These are phyloP conservation scores for Fusarium cicatricum DNA, from an alignment of 2,329 filamentous ascomycete species.

Conservation along the genomic window DNA sequence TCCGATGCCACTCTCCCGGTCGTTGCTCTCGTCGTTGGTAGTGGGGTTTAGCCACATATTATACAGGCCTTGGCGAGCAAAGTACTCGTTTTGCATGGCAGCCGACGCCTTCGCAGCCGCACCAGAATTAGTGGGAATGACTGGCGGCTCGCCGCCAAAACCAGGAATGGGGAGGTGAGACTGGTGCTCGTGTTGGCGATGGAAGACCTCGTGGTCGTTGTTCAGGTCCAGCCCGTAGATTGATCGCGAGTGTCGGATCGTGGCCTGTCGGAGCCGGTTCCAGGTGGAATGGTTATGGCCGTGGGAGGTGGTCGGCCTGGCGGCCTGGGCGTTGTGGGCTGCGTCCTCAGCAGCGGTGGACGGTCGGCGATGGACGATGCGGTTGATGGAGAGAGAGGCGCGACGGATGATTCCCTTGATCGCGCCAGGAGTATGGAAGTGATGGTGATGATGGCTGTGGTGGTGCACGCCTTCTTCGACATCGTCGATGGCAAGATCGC, in stretches of 20 bases:
- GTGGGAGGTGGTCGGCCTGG: slow-evolving; percentile 57
- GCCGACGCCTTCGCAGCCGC: slow-evolving; percentile 69
- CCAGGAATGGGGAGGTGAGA: slow-evolving; percentile 56
- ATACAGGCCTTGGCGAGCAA: slow-evolving; percentile 48
- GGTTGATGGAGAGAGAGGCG: slow-evolving; percentile 63
- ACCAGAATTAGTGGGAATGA: slow-evolving; percentile 67
- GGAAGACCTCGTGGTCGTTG: slow-evolving; percentile 32
- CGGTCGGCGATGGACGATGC: slow-evolving; percentile 59
- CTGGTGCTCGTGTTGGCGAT: slow-evolving; percentile 43
- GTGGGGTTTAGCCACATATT: slow-evolving; percentile 54
- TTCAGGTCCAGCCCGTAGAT: slow-evolving; percentile 53
- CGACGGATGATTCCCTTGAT: slow-evolving; percentile 63
- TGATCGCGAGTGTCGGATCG: slow-evolving; percentile 58
- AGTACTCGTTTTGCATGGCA: slow-evolving; percentile 64
- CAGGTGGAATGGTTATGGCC: slow-evolving; percentile 53
- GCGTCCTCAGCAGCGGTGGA: slow-evolving; percentile 50
- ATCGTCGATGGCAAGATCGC: slow-evolving; percentile 47
- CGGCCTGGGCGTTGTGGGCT: slow-evolving; percentile 16
- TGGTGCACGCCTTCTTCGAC: slow-evolving; percentile 39
- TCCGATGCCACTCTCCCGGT: slow-evolving; percentile 71
- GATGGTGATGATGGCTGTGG: slow-evolving; percentile 38
- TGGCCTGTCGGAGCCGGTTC: slow-evolving; percentile 60
- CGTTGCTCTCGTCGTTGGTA: slow-evolving; percentile 58
- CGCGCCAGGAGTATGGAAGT: slow-evolving; percentile 42
- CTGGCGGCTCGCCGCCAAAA: slow-evolving; percentile 61